Evolutionary conservation across 768 basidiomycete genomes (phyloP).

Genomic region (Calocybe cyanea): DNA sequence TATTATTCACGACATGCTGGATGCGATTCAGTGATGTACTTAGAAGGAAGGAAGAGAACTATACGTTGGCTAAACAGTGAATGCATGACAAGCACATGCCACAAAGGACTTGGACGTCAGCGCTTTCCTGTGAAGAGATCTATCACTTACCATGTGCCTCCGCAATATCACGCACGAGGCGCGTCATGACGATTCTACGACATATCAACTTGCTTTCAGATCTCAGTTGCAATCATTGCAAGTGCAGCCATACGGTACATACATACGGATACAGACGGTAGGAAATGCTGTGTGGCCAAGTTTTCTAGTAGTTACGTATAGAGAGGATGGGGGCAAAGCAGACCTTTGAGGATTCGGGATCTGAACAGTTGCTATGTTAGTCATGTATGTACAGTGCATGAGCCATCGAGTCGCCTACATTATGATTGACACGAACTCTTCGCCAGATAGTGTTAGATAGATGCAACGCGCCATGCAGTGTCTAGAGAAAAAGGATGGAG

Average conservation of each 20-base stretch:
- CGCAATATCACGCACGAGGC: constrained; percentile 90
- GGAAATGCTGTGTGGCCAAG: constrained; percentile 60
- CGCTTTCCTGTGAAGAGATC: no score
- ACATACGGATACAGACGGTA: constrained; percentile 97
- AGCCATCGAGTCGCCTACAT: constrained; percentile 37
- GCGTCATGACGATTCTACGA: constrained; percentile 83
- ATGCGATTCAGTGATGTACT: not conserved
- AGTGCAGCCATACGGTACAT: constrained; percentile 98
- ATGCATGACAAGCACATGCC: not conserved
- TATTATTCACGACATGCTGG: no score
- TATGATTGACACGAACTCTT: constrained; percentile 90
- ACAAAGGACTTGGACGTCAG: no score
- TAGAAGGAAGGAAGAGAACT: not conserved
- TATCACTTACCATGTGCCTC: constrained; percentile 80
- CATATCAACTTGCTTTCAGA: constrained; percentile 54
- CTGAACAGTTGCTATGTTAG: constrained; percentile 34
- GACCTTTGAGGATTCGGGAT: constrained; percentile 84
- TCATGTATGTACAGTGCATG: not conserved
- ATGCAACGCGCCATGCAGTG: not conserved
- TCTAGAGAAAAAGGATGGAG: not conserved
- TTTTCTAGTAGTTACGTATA: not conserved
- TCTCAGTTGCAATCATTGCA: constrained; percentile 77
- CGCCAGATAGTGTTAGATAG: not conserved
- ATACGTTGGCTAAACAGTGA: not conserved
- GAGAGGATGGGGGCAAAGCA: not conserved